Evolutionary conservation across 2,329 filamentous ascomycete genomes (phyloP).

Genomic region (Clarireedia homoeocarpa): DNA sequence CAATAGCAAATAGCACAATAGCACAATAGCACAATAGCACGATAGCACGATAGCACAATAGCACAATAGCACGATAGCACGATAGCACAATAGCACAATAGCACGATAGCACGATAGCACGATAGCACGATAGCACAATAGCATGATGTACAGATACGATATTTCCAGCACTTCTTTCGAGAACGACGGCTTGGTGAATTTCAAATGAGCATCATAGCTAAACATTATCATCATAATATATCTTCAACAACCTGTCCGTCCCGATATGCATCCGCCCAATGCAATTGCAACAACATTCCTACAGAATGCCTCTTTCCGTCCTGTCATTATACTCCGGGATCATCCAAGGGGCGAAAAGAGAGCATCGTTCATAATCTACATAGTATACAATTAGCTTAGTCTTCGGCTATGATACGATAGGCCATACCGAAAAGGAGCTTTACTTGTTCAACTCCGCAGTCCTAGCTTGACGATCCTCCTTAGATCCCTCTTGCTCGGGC

Average conservation of each 20-base stretch:
- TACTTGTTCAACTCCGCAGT: conserved; percentile 13
- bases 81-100: too few relatives aligned
- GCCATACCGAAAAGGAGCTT: conserved; percentile 18
- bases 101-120: too few relatives aligned
- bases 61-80: too few relatives aligned
- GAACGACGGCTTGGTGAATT: neutral
- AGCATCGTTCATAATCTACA: neutral
- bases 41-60: too few relatives aligned
- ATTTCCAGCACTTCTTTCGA: too few relatives aligned
- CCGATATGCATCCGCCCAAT: neutral
- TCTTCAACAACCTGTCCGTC: neutral
- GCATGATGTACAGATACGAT: too few relatives aligned
- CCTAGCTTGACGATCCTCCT: conserved; percentile 55
- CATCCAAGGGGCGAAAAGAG: neutral
- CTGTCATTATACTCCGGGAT: neutral
- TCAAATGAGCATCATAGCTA: neutral
- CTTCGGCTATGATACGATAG: neutral
- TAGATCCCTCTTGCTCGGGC: conserved; percentile 51
- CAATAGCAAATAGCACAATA: too few relatives aligned
- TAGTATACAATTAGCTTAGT: neutral
- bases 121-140: too few relatives aligned
- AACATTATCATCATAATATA: neutral
- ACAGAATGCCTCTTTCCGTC: neutral
- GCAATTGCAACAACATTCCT: conserved; percentile 1
- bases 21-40: too few relatives aligned